Evolutionary conservation across 2,329 filamentous ascomycete genomes (phyloP).

Genomic region (Dothidotthia symphoricarpi): DNA sequence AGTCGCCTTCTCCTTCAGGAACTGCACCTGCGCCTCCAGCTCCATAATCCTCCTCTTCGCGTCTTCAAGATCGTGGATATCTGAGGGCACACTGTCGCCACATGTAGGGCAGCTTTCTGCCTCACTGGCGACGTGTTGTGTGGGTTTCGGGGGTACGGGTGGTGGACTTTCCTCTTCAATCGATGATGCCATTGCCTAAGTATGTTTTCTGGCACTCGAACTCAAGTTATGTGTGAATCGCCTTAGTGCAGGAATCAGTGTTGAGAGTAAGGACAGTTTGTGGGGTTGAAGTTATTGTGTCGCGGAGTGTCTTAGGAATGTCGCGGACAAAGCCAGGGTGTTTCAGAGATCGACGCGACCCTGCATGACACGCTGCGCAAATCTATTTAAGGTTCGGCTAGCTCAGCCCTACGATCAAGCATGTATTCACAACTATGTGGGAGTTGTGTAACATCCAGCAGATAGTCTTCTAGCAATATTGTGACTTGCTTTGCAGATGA

Average conservation of each 20-base stretch:
- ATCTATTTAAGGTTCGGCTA: no score
- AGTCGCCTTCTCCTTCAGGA: conserved; percentile 69
- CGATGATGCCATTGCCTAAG: background rate
- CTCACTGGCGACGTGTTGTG: conserved; percentile 18
- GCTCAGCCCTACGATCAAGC: no score
- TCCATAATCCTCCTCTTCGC: conserved; percentile 46
- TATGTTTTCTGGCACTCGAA: background rate
- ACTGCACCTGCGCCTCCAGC: conserved; percentile 67
- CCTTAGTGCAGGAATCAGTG: background rate
- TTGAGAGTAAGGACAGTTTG: conserved; percentile 1
- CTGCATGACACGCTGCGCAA: no score
- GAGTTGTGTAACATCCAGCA: no score
- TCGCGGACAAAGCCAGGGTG: no score
- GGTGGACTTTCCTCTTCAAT: conserved; percentile 9
- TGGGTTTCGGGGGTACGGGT: conserved; percentile 18
- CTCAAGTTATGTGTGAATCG: background rate
- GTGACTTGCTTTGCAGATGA: no score
- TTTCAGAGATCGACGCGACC: no score
- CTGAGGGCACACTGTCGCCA: conserved; percentile 20
- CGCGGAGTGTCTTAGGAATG: no score
- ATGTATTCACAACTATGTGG: no score
- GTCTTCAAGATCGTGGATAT: conserved; percentile 15
- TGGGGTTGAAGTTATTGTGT: background rate
- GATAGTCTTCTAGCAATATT: no score
- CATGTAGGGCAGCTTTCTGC: conserved; percentile 35